phyloP scores from a whole-genome alignment of 2,329 filamentous ascomycete species.

The Trichophaea hybrida region DNA sequence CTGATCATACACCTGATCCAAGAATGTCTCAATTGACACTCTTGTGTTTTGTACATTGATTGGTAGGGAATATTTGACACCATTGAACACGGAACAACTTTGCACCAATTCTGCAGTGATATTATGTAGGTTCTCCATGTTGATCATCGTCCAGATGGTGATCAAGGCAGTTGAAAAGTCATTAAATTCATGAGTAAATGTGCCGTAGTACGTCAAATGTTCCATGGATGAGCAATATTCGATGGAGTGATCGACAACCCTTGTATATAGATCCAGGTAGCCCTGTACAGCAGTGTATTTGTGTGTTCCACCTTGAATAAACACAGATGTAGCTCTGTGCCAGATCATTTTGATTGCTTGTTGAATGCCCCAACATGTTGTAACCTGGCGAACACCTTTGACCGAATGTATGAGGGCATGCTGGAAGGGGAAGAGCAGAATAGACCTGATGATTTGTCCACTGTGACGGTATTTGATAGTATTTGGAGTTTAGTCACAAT shows the following conservation, averaged over 20 bases:
- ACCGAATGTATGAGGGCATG: constrained; percentile 49
- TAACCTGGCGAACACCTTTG: constrained; percentile 46
- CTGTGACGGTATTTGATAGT: constrained; percentile 37
- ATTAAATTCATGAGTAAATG: constrained; percentile 5
- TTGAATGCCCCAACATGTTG: constrained; percentile 35
- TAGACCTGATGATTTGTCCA: constrained; percentile 45
- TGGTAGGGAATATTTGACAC: background rate
- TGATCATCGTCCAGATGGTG: background rate
- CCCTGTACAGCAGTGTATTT: background rate
- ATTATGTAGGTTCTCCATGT: background rate
- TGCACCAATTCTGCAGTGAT: background rate
- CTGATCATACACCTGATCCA: background rate
- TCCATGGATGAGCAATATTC: constrained; percentile 11
- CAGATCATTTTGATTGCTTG: constrained; percentile 16
- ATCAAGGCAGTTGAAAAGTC: background rate
- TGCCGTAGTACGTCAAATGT: constrained; percentile 10
- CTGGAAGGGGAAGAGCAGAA: constrained; percentile 49
- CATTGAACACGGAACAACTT: background rate
- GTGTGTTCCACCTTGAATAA: constrained; percentile 12
- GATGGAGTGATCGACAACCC: constrained; percentile 4
- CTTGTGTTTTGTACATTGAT: too few species aligned
- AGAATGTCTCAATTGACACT: background rate
- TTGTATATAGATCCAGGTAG: background rate
- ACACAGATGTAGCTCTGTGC: constrained; percentile 27
- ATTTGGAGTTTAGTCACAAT: constrained; percentile 43